A percentile compares a stretch with the other conserved stretches of the same genome.
Conservation (phyloP, 2,329 filamentous ascomycete genomes). For the Furcasterigmium sp. region DNA sequence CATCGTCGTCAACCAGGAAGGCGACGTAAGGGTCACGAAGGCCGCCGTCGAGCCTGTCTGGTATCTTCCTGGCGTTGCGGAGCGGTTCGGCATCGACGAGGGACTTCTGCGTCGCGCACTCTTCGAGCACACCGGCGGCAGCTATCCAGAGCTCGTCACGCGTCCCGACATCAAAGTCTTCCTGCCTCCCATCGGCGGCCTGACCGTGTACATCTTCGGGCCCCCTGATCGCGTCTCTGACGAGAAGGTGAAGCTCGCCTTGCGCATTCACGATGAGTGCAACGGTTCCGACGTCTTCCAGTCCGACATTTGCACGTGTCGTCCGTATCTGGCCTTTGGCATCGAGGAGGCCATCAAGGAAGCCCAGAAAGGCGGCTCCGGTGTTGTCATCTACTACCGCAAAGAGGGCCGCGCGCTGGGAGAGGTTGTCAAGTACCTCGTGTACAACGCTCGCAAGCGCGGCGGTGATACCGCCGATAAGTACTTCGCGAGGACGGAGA, state of each 20-base stretch:
- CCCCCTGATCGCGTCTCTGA: conserved; percentile 11
- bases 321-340: conserved; percentile 92
- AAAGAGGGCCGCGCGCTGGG: conserved; percentile 94
- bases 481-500: conserved; percentile 97
- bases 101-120: conserved; percentile 9
- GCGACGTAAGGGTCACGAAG: conserved; percentile 14
- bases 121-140: conserved; percentile 13
- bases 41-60: conserved; percentile 14
- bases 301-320: conserved; percentile 95
- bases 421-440: conserved; percentile 88
- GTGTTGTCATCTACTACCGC: conserved; percentile 96
- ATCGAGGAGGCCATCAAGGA: conserved; percentile 97
- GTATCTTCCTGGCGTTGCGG: conserved; percentile 13
- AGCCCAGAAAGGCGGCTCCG: conserved; percentile 87
- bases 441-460: conserved; percentile 77
- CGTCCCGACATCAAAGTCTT: conserved; percentile 13
- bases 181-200: conserved; percentile 13
- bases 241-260: conserved; percentile 11
- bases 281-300: conserved; percentile 98
- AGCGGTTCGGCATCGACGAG: conserved; percentile 12
- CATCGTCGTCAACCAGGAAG: conserved; percentile 7
- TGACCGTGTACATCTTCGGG: conserved; percentile 15
- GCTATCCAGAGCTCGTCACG: conserved; percentile 13
- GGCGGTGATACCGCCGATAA: conserved; percentile 77
- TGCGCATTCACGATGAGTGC: conserved; percentile 44